Percentiles rank a stretch among this genome's conserved stretches.
Conservation (phyloP, 306 rosid genomes). For the Vachellia pachyceras region DNA sequence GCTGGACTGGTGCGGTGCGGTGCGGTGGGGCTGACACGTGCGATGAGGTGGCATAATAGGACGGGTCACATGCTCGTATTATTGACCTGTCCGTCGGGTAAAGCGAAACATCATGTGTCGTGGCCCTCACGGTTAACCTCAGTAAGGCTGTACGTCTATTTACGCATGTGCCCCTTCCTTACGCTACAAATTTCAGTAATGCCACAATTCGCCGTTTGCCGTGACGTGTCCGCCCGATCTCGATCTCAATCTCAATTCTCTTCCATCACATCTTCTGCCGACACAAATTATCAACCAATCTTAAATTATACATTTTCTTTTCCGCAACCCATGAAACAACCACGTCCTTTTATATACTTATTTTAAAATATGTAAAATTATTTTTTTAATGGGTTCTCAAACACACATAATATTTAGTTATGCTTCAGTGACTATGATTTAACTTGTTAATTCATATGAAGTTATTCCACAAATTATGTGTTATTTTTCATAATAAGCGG, state of each 20-base stretch:
- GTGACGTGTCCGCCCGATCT: conserved; percentile 38
- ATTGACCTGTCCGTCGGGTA: conserved; percentile 26
- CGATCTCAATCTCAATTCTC: too few species aligned
- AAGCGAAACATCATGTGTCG: conserved; percentile 1
- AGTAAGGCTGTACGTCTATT: background rate
- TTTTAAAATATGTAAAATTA: too few species aligned
- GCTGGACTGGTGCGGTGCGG: conserved; percentile 34
- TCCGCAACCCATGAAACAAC: too few species aligned
- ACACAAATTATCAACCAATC: background rate
- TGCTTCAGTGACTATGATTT: too few species aligned
- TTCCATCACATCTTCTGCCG: conserved; percentile 41
- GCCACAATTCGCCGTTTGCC: background rate
- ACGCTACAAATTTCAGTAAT: background rate
- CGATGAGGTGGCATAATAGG: background rate
- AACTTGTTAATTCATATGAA: too few species aligned
- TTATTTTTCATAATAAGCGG: too few species aligned
- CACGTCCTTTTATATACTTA: too few species aligned
- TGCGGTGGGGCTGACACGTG: conserved; percentile 7
- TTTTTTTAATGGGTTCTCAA: too few species aligned
- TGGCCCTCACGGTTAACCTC: background rate
- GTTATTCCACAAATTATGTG: too few species aligned
- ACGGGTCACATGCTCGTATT: conserved; percentile 24
- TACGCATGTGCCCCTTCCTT: conserved; percentile 18
- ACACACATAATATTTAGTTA: too few species aligned
- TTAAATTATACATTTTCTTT: too few species aligned